A percentile compares a stretch with the other conserved stretches of the same genome.
phyloP scores from a whole-genome alignment of 179 eudicot genomes.

The Monotropa hypopitys region DNA sequence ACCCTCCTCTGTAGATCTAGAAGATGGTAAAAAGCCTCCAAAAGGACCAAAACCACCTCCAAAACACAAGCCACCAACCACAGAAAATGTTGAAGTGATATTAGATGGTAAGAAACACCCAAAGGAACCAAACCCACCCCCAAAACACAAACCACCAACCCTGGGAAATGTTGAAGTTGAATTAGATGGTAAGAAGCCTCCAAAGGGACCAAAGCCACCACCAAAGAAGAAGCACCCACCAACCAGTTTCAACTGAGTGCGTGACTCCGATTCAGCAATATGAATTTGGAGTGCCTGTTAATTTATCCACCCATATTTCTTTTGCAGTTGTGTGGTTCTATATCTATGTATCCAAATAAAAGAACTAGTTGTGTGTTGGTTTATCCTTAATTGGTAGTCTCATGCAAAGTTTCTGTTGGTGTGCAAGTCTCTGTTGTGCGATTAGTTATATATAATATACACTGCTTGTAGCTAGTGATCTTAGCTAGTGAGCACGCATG shows the following conservation, averaged over 20 bases:
- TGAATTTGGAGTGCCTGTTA: too few relatives aligned
- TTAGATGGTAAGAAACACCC: neutral
- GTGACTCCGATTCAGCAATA: neutral
- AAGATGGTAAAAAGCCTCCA: neutral
- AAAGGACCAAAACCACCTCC: conserved; percentile 1
- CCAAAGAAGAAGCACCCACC: neutral
- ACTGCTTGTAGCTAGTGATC: too few relatives aligned
- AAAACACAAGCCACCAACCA: neutral
- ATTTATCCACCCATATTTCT: too few relatives aligned
- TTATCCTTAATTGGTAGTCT: too few relatives aligned
- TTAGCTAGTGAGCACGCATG: neutral
- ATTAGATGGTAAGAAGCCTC: neutral
- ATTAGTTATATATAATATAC: too few relatives aligned
- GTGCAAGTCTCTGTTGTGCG: too few relatives aligned
- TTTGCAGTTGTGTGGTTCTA: too few relatives aligned
- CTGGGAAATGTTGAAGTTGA: neutral
- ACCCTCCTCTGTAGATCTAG: neutral
- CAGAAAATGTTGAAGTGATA: neutral
- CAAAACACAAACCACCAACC: neutral
- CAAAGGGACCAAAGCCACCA: neutral
- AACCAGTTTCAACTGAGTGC: neutral
- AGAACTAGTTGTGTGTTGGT: too few relatives aligned
- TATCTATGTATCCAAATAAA: too few relatives aligned
- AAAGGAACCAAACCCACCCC: neutral
- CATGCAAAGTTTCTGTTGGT: too few relatives aligned